Evolutionary conservation across 257 asterid genomes (phyloP), one percentile per base, ranked within the genome.

Genomic region (Thymus quinquecostatus): DNA sequence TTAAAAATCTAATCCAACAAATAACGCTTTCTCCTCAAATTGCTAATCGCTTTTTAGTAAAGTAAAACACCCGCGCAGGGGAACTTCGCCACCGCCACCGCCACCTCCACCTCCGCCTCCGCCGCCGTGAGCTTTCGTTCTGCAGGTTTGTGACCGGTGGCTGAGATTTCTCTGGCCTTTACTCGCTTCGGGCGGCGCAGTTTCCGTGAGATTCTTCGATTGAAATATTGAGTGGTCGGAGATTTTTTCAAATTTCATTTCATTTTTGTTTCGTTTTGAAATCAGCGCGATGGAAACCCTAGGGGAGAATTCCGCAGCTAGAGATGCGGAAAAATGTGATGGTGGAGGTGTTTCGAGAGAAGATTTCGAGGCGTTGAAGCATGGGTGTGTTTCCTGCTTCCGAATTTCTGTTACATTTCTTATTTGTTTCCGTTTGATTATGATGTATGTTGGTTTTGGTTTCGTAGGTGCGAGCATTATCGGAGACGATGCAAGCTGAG

Each of bases 401-500:
- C 9, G 1, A 3, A 38, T 14, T 43, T 32, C 45, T n/a, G 10
- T 48, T 27, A 21, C 57, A 47, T 49, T 3, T 21, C 33, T 38
- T 64, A n/a, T 11, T 7, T 0, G 44, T 70, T 48, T 36, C 11
- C 62, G 6, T 59, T 59, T 57, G 5, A 44, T 5, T 13, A 8
- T 0, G 21, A 56, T 76, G 10, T 8, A 21, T 27, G 21, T 45
- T 38, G 63, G 30, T 44, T 8, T 44, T 72, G 60, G 66, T 69
- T 36, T 41, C 38, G 43, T 77, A 92, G 96, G 81, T 92, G 98
- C 80, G 91, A 85, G 71, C 98, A 92, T 77, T 92, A 92, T 58
- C 78, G 86, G 68, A 84, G 98, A 71, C 86, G 98, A 58, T 92
- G 98, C 86, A 89, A 85, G 79, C 65, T 92, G 70, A 77, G 90